Conservation (phyloP, 805 yeast genomes). For the Wickerhamiella hasegawae region DNA sequence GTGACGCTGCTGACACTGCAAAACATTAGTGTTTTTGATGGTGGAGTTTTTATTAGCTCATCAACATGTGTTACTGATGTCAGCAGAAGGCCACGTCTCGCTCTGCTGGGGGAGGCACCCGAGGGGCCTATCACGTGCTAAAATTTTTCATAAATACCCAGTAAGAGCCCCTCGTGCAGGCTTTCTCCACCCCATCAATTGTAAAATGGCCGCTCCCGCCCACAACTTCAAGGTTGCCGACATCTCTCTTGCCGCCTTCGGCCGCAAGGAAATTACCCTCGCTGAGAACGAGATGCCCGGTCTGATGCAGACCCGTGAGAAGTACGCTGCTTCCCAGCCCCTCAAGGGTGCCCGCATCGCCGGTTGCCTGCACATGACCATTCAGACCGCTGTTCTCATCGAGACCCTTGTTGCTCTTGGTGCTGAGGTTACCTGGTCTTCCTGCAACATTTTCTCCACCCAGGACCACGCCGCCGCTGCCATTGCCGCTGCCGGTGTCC, state of each 20-base stretch:
- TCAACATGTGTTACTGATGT: no score
- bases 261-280: constrained; percentile 97
- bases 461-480: constrained; percentile 99
- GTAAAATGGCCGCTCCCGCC: constrained; percentile 29
- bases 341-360: constrained; percentile 97
- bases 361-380: constrained; percentile 98
- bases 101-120: no score
- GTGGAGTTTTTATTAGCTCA: no score
- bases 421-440: constrained; percentile 99
- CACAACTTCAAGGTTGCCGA: constrained; percentile 90
- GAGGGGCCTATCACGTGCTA: no score
- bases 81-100: no score
- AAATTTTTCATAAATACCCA: no score
- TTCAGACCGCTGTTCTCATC: constrained; percentile 96
- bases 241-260: constrained; percentile 96
- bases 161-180: no score
- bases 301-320: constrained; percentile 90
- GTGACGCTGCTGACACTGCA: no score
- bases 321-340: constrained; percentile 85
- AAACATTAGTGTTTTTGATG: no score
- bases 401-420: constrained; percentile 95
- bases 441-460: constrained; percentile 98
- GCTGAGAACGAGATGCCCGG: constrained; percentile 99
- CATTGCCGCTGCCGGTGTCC: constrained; percentile 97
- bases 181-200: no score